Base-by-base conservation (phyloP, 148 eudicot species). In the Cornus controversa region DNA sequence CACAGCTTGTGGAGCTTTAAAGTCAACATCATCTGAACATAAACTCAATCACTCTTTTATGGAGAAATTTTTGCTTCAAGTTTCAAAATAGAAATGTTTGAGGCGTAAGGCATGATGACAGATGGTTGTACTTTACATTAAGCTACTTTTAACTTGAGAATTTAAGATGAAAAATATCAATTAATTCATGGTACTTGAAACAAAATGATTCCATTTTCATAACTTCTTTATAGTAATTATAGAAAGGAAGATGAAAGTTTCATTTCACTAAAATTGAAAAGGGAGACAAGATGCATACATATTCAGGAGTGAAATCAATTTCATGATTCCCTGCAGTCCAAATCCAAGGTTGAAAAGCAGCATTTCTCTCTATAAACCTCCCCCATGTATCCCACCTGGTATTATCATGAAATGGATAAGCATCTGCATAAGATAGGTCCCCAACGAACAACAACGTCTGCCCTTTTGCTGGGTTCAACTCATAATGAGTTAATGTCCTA, bases 351-450 rank as follows among this genome's bases (percentile, higher is more conserved):
- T 93, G 96, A 82, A 85, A 86, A 60, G 96, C 96, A 72, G 86
- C 92, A 76, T 63, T 93, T 82, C 92, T 88, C 84, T 93, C 96
- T 26, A 86, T 37, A 79, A 93, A 93, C 80, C 98, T 86, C 64
- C 91, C 93, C 96, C 94, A 93, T 42, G 98, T 91, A 85, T 93
- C 98, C 97, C 98, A 93, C 78, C 96, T 90, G 50, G 23, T 79
- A 77, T 93, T 93, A 66, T 93, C 93, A 78, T 91, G 90, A 60
- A 82, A 57, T 8, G 90, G 94, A 72, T 93, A 89, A 25, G 75
- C 72, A 83, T 93, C 94, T 24, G 95, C 95, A 78, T 93, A 93
- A 22, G 93, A 93, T 57, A 93, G 93, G 76, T 93, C 95, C n/a
- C 95, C 97, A 29, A 93, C 89, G 69, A 85, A 91, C 85, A 93